Evolutionary conservation across 2,329 filamentous ascomycete genomes (phyloP).

Genomic region (Diaporthe velutina): DNA sequence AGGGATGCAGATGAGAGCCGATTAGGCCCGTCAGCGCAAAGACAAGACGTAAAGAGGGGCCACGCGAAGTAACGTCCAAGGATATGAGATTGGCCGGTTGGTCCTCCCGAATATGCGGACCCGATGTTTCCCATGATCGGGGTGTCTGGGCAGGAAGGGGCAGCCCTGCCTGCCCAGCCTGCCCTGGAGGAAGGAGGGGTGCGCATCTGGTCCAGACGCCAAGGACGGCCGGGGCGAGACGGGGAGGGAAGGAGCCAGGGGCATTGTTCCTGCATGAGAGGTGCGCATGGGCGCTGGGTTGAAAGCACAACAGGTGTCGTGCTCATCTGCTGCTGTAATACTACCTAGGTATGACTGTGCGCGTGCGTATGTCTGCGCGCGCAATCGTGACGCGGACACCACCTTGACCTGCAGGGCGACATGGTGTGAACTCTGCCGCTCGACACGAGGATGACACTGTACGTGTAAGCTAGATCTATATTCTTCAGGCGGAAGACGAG

Average conservation of each 20-base stretch:
- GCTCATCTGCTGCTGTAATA: background rate
- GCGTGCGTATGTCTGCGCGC: background rate
- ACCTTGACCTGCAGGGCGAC: background rate
- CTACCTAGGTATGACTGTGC: background rate
- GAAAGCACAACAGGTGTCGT: background rate
- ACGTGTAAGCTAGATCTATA: slow-evolving; percentile 1
- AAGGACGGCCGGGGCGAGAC: background rate
- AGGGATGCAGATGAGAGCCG: background rate
- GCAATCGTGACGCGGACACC: slow-evolving; percentile 6
- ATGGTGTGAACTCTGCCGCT: background rate
- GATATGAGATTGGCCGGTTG: slow-evolving; percentile 11
- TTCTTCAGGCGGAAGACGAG: background rate
- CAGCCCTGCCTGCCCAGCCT: slow-evolving; percentile 4
- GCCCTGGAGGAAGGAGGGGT: background rate
- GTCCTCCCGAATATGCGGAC: slow-evolving; percentile 14
- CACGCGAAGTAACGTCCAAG: slow-evolving; percentile 2
- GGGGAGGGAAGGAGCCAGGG: slow-evolving; percentile 10
- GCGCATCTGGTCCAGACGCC: background rate
- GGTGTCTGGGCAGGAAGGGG: background rate
- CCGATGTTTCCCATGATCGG: slow-evolving; percentile 22
- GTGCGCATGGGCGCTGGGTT: slow-evolving; percentile 7
- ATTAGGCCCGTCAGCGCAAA: background rate
- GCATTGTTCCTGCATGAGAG: slow-evolving; percentile 26
- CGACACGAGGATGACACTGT: background rate
- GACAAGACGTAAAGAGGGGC: background rate